Base-by-base conservation (phyloP, 768 basidiomycete genomes). In the Sporobolomyces pararoseus region DNA sequence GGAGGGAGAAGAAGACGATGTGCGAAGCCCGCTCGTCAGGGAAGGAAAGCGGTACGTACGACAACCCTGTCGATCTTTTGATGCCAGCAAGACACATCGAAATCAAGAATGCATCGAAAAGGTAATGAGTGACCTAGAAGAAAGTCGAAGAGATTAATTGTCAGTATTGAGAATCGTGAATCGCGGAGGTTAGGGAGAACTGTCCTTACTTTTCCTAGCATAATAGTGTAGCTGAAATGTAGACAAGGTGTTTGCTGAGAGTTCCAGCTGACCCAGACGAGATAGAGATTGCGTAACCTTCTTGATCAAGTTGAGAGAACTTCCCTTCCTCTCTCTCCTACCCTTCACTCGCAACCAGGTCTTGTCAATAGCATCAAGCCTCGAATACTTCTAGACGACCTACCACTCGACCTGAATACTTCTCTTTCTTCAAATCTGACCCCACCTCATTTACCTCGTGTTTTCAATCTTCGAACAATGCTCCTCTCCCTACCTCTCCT, bases 31-130 rank as follows among this genome's bases (percentile, higher is more conserved):
- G n/a, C n/a, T n/a, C n/a, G n/a, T 49, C n/a, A 35, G 19, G 7
- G 25, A 52, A 35, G 52, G 5, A 21, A 54, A 55, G 37, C 39
- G 39, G n/a, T n/a, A 47, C 58, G 3, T 13, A 63, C 68, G 68
- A 25, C 6, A 70, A 32, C 0, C 68, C 68, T 7, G 68, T 70
- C 3, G 68, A 63, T 12, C 68, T 52, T 32, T 70, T 70, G 37
- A 70, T 61, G 3, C 68, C 68, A 1, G 68, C 68, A 9, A 70
- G 51, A 21, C 27, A 37, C 17, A 53, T 47, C 7, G 64, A 62
- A 17, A 70, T 25, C 32, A 70, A 44, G n/a, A 65, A 1, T 1
- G 64, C 64, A 27, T 70, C 69, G 37, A 70, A 9, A 12, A 51
- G 31, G 47, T 51, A 49, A 47, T 66, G 69, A 3, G 50, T 21